phyloP scores from a whole-genome alignment of 176 grass and related monocot species.

The Poa annua region DNA sequence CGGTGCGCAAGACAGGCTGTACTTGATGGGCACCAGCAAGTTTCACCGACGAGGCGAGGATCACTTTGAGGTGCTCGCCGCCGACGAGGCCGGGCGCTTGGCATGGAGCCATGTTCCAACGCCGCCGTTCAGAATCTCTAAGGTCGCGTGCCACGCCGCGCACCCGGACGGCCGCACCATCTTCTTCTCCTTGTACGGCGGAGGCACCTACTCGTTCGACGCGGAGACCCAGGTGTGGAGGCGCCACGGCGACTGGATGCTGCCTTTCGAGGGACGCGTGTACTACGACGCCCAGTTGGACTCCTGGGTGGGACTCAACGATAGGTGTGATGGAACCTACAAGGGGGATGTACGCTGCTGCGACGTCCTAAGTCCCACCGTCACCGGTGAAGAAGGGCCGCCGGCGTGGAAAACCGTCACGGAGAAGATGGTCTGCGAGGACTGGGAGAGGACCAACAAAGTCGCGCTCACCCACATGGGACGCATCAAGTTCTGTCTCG shows the following conservation, averaged over 20 bases:
- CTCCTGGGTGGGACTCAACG: background rate
- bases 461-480: slow-evolving; percentile 5
- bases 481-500: background rate
- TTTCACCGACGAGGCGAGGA: background rate
- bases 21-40: background rate
- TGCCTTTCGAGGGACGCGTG: background rate
- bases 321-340: background rate
- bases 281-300: background rate
- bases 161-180: slow-evolving; percentile 14
- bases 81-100: background rate
- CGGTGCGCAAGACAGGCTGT: background rate
- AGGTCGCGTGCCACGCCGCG: background rate
- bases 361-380: background rate
- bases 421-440: slow-evolving; percentile 10
- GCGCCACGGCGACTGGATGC: slow-evolving; percentile 4
- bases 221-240: background rate
- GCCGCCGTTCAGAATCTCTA: background rate
- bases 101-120: background rate
- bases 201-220: slow-evolving; percentile 12
- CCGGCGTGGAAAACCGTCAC: background rate
- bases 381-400: background rate
- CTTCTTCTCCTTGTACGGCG: background rate
- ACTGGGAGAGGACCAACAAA: background rate
- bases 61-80: slow-evolving; percentile 2
- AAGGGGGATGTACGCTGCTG: background rate